Base-by-base conservation (phyloP, 495 filamentous ascomycete species). In the Cudoniella acicularis region DNA sequence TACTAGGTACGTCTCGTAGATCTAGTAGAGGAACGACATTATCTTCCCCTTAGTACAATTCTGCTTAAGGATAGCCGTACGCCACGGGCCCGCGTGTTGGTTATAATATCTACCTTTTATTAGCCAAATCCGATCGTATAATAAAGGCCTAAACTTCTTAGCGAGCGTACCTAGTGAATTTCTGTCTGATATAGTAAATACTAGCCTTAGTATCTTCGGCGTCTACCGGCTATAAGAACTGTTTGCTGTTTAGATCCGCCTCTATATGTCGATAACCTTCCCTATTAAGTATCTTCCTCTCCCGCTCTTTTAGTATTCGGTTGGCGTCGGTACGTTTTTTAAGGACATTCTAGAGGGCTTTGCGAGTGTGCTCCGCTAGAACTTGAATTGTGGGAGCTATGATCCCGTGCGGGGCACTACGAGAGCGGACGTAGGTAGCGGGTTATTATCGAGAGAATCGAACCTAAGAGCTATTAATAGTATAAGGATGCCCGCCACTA, bases 121-220 rank as follows among this genome's bases (percentile, higher is more conserved):
- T 55, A 61, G 59, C 59, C 27, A 13, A n/a, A 17, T 17, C 18
- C 22, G 54, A 41, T 46, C 50, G 17, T 11, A 41, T 8, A 54
- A 23, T 2, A 17, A 50, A 20, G 11, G 11, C 27, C 26, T 13
- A 11, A 21, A 9, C 27, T 22, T 49, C 4, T n/a, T n/a, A n/a
- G 45, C 6, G 26, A 43, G 36, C 23, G 21, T 64, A 64, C 62
- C 42, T 60, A 0, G 22, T 64, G 10, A 52, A 54, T 49, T 64
- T 64, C 62, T 22, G 47, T 50, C 57, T 63, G 30, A 52, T 59
- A 24, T 63, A 59, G 56, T 59, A 59, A 8, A 63, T 59, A 45
- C 61, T 63, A 20, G 61, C 51, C 46, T 63, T 63, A 10, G 61
- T 55, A 42, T 59, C 52, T 13, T 59, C 56, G 10, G 56, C 4